Conservation (phyloP, 2,329 filamentous ascomycete genomes). For the Colletotrichum truncatum region DNA sequence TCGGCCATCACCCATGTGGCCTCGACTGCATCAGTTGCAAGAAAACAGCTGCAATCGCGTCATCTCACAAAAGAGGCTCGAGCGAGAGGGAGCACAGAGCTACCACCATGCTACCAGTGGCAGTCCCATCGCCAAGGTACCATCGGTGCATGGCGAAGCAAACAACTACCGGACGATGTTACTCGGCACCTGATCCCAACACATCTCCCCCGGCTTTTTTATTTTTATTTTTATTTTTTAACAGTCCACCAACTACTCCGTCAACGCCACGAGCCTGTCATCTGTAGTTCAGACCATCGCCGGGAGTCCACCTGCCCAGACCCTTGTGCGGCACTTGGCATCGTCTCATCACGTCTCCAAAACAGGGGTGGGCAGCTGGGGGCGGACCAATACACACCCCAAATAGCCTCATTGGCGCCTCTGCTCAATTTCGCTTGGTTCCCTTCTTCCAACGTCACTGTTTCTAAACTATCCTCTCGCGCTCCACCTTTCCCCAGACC, state of each 20-base stretch:
- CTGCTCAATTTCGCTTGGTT: not conserved
- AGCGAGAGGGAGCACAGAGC: not conserved
- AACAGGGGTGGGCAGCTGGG: conserved; percentile 10
- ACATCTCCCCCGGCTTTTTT: not conserved
- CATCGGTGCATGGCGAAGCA: not conserved
- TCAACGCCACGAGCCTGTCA: conserved; percentile 8
- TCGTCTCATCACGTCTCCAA: conserved; percentile 28
- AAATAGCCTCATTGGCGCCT: conserved; percentile 20
- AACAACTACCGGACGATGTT: not conserved
- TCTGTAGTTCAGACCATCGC: conserved; percentile 22
- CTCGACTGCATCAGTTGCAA: not conserved
- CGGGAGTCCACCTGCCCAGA: conserved; percentile 5
- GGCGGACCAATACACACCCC: not conserved
- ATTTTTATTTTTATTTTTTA: no score
- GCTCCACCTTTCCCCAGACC: not conserved
- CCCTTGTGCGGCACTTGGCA: conserved; percentile 28
- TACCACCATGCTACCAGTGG: not conserved
- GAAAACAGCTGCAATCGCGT: not conserved
- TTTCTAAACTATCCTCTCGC: not conserved
- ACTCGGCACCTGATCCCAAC: not conserved
- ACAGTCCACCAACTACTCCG: not conserved
- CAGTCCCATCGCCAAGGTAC: not conserved
- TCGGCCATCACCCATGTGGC: conserved; percentile 3
- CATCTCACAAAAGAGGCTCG: no score
- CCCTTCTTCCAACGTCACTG: not conserved